Percentiles rank a stretch among this genome's conserved stretches.
Evolutionary conservation across 257 asterid genomes (phyloP).

Genomic region (Salvia hispanica): DNA sequence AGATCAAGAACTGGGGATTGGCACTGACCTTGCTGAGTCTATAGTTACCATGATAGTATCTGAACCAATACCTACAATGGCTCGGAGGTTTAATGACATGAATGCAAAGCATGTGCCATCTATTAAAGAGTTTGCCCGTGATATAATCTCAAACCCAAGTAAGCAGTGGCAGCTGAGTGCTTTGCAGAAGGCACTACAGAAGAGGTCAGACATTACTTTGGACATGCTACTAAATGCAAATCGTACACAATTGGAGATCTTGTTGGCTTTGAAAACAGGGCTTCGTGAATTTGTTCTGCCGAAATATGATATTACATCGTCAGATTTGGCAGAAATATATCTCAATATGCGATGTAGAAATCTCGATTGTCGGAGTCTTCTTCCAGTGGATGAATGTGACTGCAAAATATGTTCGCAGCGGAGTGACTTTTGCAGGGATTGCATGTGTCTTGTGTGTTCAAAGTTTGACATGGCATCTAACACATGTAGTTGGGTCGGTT

Average conservation of each 20-base stretch:
- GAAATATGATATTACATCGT: slow-evolving; percentile 50
- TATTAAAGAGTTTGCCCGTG: slow-evolving; percentile 70
- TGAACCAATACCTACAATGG: slow-evolving; percentile 63
- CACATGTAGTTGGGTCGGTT: slow-evolving; percentile 99
- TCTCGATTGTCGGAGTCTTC: slow-evolving; percentile 64
- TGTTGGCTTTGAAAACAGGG: slow-evolving; percentile 85
- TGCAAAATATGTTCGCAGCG: slow-evolving; percentile 73
- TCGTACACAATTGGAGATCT: slow-evolving; percentile 72
- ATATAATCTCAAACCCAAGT: slow-evolving; percentile 60
- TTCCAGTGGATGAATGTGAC: slow-evolving; percentile 92
- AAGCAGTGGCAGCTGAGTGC: slow-evolving; percentile 80
- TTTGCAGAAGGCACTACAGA: slow-evolving; percentile 68
- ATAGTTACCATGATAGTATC: slow-evolving; percentile 76
- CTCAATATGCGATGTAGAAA: slow-evolving; percentile 80
- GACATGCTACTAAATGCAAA: slow-evolving; percentile 64
- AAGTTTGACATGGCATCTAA: slow-evolving; percentile 92
- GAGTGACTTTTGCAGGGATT: slow-evolving; percentile 86
- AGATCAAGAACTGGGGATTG: slow-evolving; percentile 53
- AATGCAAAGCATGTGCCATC: slow-evolving; percentile 48
- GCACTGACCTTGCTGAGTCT: slow-evolving; percentile 75
- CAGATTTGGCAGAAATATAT: slow-evolving; percentile 80
- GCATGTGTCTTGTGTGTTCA: slow-evolving; percentile 97
- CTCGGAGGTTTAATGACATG: slow-evolving; percentile 66
- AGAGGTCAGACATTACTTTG: slow-evolving; percentile 62
- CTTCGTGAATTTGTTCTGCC: slow-evolving; percentile 64